Base-by-base conservation (phyloP, 2,329 filamentous ascomycete species). In the Calonectria henricotiae region DNA sequence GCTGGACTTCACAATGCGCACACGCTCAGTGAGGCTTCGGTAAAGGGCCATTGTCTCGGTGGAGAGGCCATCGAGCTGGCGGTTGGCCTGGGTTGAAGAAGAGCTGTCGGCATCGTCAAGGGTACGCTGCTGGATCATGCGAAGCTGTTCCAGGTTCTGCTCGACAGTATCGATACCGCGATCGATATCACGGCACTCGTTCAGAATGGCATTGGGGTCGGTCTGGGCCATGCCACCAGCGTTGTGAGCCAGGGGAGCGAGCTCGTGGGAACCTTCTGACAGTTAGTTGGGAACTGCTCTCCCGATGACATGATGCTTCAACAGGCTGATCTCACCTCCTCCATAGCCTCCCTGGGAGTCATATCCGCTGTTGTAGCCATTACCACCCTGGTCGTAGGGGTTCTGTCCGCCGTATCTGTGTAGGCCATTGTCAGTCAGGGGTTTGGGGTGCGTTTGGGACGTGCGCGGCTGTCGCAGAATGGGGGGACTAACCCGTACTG, bases 41-140 rank as follows among this genome's bases (percentile, higher is more conserved):
- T 97, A 98, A 65, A 91, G 87, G 62, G 89, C 89, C 91, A 97
- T 97, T 75, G 95, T 96, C 74, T 96, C 92, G 51, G 91, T 88
- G 74, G 91, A 92, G 68, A 95, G 87, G 67, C 86, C 85, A 73
- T 97, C 93, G 74, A 98, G 89, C 77, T 93, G 89, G 71, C 89
- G 89, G 76, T 90, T 89, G 51, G 89, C 89, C 70, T 89, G 87
- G 77, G 91, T 92, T 65, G 90, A 89, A 61, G 88, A 85, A 47
- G 90, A 90, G 76, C 91, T 91, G 79, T 95, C 93, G 71, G 93
- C 90, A 77, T 94, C 93, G 78, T 91, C 89, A 73, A 98, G 89
- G 39, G 91, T 89, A 72, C 90, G 88, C 79, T 89, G 89, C 80
- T 96, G 93, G 43, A 94, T 86, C 81, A 87, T 88, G 77, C 90